Base-by-base conservation (phyloP, 2,329 filamentous ascomycete genomes). In the Parascedosporium putredinis region DNA sequence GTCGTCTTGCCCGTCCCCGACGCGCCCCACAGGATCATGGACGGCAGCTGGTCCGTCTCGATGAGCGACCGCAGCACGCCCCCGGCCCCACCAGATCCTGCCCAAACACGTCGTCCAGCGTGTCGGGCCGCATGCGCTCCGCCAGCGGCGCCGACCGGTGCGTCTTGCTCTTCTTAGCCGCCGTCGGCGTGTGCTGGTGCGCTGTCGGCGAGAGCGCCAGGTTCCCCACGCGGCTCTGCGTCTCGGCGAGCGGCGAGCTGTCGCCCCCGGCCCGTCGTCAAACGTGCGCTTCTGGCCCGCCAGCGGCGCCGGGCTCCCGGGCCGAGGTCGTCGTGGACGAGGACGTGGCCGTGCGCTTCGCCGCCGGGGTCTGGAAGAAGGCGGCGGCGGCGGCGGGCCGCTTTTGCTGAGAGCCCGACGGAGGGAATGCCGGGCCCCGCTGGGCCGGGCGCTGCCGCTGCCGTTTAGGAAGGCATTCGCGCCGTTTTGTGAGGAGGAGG, bases 11-110 rank as follows among this genome's bases (percentile, higher is more conserved):
- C 87, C 1, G 86, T 90, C 20, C 87, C 87, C 0, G 86, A 82
- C 1, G 78, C 79, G 27, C 87, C 87, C 87, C 93, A 98, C 12
- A 98, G 73, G 36, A 98, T 89, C 88, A 98, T 95, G 12, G 88
- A 95, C 0, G 93, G 91, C 27, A 97, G 81, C 4, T 85, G 78
- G 59, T 93, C 84, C 52, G 84, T 77, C 60, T 95, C 86, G 56
- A 98, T 94, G 52, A 97, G 75, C 25, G 84, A 83, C 3, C 91
- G 82, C 40, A 98, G 73, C 5, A 97, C 80, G n/a, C 93, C 93
- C 27, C 81, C 71, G 81, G 79, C 0, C 89, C 91, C 2, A 98
- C 90, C 0, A 98, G 79, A 42, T 95, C 88, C 67, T 98, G 93
- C 0, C 93, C 93, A 55, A 76, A 89, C 3, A 97, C 86, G 14